phyloP scores from a whole-genome alignment of 2,329 filamentous ascomycete species.

The Thyridium curvatum region DNA sequence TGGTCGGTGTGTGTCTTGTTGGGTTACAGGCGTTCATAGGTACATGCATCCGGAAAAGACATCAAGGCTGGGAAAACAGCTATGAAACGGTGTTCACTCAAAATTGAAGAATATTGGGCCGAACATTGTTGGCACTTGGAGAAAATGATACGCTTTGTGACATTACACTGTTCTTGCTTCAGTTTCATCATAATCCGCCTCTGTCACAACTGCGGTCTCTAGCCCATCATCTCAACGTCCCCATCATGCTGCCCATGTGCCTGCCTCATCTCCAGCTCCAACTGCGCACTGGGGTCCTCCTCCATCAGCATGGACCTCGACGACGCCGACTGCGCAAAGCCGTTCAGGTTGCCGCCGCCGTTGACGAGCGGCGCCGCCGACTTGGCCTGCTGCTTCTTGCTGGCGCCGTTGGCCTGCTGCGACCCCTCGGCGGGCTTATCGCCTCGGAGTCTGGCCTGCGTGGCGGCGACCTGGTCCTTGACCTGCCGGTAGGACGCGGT shows the following conservation, averaged over 20 bases:
- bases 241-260: slow-evolving; percentile 31
- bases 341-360: slow-evolving; percentile 10
- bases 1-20: background rate
- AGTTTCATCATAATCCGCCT: too few relatives aligned
- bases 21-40: background rate
- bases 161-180: too few relatives aligned
- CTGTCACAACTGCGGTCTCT: slow-evolving; percentile 11
- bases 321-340: slow-evolving; percentile 12
- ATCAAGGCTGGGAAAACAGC: background rate
- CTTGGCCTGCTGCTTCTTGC: slow-evolving; percentile 29
- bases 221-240: slow-evolving; percentile 57
- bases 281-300: slow-evolving; percentile 44
- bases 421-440: slow-evolving; percentile 29
- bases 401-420: slow-evolving; percentile 4
- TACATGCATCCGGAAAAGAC: background rate
- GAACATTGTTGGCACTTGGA: too few relatives aligned
- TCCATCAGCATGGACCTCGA: slow-evolving; percentile 16
- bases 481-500: slow-evolving; percentile 75
- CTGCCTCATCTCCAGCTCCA: slow-evolving; percentile 49
- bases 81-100: background rate
- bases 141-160: too few relatives aligned
- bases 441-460: slow-evolving; percentile 39
- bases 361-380: slow-evolving; percentile 15
- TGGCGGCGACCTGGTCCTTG: slow-evolving; percentile 55
- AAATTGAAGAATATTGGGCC: too few relatives aligned